These are phyloP conservation scores for Alternaria sp. DNA, from an alignment of 2,329 filamentous ascomycete genomes.

Conservation along the genomic window DNA sequence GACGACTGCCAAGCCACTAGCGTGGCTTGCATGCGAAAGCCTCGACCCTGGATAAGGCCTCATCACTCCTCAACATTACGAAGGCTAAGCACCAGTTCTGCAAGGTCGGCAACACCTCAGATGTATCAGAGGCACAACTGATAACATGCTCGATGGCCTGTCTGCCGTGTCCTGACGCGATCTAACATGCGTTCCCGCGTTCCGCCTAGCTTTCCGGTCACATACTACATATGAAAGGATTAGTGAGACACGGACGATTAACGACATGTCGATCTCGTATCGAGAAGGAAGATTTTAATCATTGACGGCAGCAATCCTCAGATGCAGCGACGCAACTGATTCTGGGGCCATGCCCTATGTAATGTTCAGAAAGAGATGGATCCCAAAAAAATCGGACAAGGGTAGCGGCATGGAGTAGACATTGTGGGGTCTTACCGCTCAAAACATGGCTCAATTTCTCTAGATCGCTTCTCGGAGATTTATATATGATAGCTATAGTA, in stretches of 20 bases:
- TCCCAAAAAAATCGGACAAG: background rate
- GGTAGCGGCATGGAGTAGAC: background rate
- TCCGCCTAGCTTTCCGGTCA: background rate
- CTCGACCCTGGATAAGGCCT: background rate
- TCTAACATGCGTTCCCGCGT: background rate
- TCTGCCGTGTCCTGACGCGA: background rate
- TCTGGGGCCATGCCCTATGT: background rate
- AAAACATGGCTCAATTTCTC: background rate
- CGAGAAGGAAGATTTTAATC: background rate
- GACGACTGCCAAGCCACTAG: constrained; percentile 27
- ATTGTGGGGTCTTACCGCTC: background rate
- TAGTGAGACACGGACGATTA: background rate
- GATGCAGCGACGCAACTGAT: background rate
- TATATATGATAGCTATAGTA: background rate
- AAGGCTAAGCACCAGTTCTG: background rate
- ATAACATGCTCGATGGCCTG: background rate
- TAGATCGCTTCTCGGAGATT: background rate
- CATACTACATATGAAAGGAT: background rate
- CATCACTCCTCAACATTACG: background rate
- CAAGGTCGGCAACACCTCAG: background rate
- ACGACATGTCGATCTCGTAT: background rate
- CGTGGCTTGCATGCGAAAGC: background rate
- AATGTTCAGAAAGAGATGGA: background rate
- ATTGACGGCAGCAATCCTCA: background rate
- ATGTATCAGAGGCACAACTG: background rate